Conservation (phyloP, 441 rosid genomes). For the Pelargonium cotyledonis region DNA sequence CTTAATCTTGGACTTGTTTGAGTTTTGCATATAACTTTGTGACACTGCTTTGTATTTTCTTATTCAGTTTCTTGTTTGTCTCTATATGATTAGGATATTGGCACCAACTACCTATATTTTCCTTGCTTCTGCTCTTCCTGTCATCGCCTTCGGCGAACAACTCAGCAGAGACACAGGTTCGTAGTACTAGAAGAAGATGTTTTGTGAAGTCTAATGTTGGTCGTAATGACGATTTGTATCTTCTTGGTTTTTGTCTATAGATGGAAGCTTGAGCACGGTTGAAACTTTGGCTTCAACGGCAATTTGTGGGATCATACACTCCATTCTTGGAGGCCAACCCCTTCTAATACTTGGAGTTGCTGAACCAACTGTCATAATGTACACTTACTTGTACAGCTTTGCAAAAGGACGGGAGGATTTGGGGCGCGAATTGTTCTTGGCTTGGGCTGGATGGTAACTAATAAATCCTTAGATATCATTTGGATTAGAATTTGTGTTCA, state of each 20-base stretch:
- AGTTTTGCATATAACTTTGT: neutral
- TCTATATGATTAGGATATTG: constrained; percentile 36
- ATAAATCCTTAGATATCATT: too few species aligned
- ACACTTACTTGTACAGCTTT: constrained; percentile 73
- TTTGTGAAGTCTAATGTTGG: neutral
- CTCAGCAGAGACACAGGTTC: constrained; percentile 71
- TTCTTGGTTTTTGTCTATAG: constrained; percentile 24
- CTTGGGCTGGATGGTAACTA: constrained; percentile 78
- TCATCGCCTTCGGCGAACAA: constrained; percentile 88
- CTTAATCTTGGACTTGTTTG: constrained; percentile 8
- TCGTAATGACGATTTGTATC: neutral
- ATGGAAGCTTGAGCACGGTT: constrained; percentile 69
- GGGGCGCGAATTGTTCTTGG: constrained; percentile 58
- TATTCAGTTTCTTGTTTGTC: neutral
- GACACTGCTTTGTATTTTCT: neutral
- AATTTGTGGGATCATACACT: constrained; percentile 74
- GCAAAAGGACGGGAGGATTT: constrained; percentile 47
- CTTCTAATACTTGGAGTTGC: constrained; percentile 79
- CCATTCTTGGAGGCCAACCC: constrained; percentile 84
- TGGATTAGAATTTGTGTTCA: too few species aligned
- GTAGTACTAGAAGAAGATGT: neutral
- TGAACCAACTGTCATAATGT: constrained; percentile 88
- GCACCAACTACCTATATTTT: constrained; percentile 75
- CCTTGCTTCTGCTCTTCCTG: constrained; percentile 92
- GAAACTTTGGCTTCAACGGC: constrained; percentile 84